Evolutionary conservation across 148 eudicot genomes (phyloP).

Genomic region (Chenopodium quinoa): DNA sequence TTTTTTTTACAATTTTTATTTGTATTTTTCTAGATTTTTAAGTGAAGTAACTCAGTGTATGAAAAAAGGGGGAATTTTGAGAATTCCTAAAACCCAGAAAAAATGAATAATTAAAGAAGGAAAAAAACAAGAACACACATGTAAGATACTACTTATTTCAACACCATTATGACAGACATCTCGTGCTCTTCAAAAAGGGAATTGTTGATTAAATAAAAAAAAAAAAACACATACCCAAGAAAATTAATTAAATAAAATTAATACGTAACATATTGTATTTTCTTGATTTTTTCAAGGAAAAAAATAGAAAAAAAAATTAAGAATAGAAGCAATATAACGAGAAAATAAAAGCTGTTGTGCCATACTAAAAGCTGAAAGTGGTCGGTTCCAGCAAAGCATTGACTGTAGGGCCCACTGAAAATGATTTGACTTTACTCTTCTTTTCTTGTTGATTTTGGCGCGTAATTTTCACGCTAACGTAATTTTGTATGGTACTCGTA

Average conservation of each 20-base stretch:
- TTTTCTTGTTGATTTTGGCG: background rate
- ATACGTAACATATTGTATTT: background rate
- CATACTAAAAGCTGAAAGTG: conserved; percentile 30
- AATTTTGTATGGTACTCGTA: too few species aligned
- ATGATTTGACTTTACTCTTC: conserved; percentile 3
- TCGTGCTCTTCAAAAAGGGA: conserved; percentile 35
- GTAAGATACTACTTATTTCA: conserved; percentile 29
- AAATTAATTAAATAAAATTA: background rate
- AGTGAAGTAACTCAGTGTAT: conserved; percentile 3
- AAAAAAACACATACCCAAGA: background rate
- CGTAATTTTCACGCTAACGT: background rate
- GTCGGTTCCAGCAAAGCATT: conserved; percentile 29
- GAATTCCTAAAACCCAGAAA: background rate
- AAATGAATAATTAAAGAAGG: background rate
- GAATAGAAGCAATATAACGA: conserved; percentile 16
- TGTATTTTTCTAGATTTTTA: conserved; percentile 11
- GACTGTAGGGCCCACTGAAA: conserved; percentile 18
- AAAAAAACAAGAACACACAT: conserved; percentile 18
- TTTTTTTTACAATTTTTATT: background rate
- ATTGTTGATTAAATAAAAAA: conserved; percentile 12
- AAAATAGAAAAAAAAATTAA: background rate
- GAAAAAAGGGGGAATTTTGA: conserved; percentile 4
- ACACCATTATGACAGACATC: conserved; percentile 41
- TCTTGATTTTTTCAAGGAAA: background rate
- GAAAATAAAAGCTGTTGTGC: conserved; percentile 29